phyloP scores from a whole-genome alignment of 2,329 filamentous ascomycete species.

The Diplodia mutila region DNA sequence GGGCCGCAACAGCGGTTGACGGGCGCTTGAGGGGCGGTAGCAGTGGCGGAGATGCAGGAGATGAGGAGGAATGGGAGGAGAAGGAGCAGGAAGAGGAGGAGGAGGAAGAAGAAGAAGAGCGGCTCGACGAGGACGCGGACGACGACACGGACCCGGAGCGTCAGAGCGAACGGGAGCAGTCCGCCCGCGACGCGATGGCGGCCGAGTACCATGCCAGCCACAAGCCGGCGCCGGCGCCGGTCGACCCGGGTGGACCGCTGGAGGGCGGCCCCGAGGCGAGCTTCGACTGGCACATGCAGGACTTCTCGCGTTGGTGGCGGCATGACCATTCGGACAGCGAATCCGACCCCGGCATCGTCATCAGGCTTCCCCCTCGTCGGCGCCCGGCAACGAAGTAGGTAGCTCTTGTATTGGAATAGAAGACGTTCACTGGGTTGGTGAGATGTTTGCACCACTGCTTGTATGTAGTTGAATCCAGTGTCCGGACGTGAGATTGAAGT shows the following conservation, averaged over 20 bases:
- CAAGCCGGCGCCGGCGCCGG: neutral
- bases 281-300: neutral
- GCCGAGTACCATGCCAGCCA: neutral
- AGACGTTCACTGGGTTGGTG: too few species aligned
- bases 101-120: neutral
- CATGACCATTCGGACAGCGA: neutral
- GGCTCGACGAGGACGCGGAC: neutral
- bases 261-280: neutral
- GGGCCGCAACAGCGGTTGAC: too few species aligned
- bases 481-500: too few species aligned
- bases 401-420: too few species aligned
- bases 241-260: neutral
- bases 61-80: too few species aligned
- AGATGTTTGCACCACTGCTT: too few species aligned
- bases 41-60: too few species aligned
- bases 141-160: neutral
- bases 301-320: conserved; percentile 6
- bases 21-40: too few species aligned
- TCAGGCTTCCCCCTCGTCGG: too few species aligned
- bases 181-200: neutral
- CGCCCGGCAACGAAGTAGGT: too few species aligned
- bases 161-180: neutral
- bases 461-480: too few species aligned
- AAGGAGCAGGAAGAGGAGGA: too few species aligned
- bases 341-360: neutral